Evolutionary conservation across 1,284 basidiomycete species (phyloP).

Genomic region (Coriolopsis trogii): DNA sequence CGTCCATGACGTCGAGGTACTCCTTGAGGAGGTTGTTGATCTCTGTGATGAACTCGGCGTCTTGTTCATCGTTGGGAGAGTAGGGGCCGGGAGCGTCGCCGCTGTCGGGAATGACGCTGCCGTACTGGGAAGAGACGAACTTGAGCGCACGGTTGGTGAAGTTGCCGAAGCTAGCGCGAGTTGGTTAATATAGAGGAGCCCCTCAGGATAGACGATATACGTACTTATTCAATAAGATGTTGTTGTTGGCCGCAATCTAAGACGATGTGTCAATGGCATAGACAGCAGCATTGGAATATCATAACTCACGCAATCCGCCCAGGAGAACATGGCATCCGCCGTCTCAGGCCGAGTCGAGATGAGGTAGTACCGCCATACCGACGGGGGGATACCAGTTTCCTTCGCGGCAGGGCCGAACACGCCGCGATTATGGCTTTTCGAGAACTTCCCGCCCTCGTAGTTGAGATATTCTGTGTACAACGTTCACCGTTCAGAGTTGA

Average conservation of each 20-base stretch:
- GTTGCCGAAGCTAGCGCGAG: constrained; percentile 82
- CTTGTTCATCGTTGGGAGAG: constrained; percentile 68
- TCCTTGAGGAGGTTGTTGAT: constrained; percentile 82
- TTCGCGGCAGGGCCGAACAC: constrained; percentile 97
- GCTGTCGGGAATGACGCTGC: constrained; percentile 79
- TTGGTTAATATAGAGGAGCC: constrained; percentile 7
- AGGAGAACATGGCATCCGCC: constrained; percentile 95
- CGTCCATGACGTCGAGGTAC: constrained; percentile 90
- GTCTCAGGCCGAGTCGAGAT: constrained; percentile 94
- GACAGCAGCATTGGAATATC: neutral
- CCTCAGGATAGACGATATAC: constrained; percentile 22
- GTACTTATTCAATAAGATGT: constrained; percentile 92
- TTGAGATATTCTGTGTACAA: constrained; percentile 85
- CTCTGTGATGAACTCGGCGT: constrained; percentile 80
- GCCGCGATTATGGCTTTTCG: constrained; percentile 95
- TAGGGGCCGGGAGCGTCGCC: constrained; percentile 69
- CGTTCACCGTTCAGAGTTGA: neutral
- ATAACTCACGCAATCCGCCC: constrained; percentile 86
- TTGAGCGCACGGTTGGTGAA: constrained; percentile 96
- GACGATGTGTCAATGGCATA: neutral
- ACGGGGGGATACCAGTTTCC: constrained; percentile 90
- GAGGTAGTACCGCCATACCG: constrained; percentile 98
- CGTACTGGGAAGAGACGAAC: constrained; percentile 89
- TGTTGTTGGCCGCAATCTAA: constrained; percentile 91
- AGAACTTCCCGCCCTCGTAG: constrained; percentile 99